These are phyloP conservation scores for Prunus yedoensis DNA, from an alignment of 331 rosid species.

Conservation along the genomic window DNA sequence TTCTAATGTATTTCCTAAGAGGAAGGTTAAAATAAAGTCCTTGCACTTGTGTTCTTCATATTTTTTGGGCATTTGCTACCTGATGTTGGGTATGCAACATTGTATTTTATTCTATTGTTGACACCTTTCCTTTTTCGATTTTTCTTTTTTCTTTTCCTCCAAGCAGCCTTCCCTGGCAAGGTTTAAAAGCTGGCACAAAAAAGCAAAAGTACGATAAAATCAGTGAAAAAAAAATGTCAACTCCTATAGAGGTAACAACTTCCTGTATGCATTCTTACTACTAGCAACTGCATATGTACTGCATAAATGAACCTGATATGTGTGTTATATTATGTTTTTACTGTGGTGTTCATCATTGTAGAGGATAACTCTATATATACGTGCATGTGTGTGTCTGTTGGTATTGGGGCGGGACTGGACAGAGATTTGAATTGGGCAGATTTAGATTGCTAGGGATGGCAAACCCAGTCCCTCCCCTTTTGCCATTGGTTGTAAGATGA, in stretches of 20 bases:
- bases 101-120: constrained; percentile 21
- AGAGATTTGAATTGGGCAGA: neutral
- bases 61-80: constrained; percentile 18
- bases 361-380: too few relatives aligned
- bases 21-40: constrained; percentile 69
- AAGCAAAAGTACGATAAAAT: constrained; percentile 87
- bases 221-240: constrained; percentile 82
- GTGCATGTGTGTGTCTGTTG: neutral
- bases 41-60: neutral
- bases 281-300: constrained; percentile 5
- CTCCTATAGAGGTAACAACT: constrained; percentile 73
- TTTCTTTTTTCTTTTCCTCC: neutral
- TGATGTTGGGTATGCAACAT: constrained; percentile 24
- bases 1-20: constrained; percentile 91
- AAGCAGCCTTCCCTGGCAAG: constrained; percentile 94
- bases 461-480: neutral
- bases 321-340: neutral
- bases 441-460: neutral
- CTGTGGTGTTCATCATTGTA: too few relatives aligned
- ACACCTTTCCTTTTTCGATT: constrained; percentile 16
- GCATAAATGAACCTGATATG: neutral
- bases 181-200: constrained; percentile 85
- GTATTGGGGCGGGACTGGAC: neutral
- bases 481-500: neutral
- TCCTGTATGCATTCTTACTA: neutral